These are phyloP conservation scores for Claviceps maximensis DNA, from an alignment of 2,329 filamentous ascomycete genomes.

Conservation along the genomic window DNA sequence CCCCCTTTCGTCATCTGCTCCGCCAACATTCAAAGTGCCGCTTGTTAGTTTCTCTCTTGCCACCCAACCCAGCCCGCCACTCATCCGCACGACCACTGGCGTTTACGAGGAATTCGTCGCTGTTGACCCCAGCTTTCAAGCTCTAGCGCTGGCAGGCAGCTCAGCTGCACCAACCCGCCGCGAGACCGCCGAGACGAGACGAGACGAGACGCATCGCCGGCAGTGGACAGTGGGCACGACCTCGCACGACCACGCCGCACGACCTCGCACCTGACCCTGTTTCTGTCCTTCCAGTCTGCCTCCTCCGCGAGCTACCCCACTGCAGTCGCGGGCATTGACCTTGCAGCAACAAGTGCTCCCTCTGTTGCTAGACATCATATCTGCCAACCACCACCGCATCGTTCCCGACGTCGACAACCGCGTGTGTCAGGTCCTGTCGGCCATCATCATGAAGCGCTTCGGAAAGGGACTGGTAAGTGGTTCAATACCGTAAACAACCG, in stretches of 20 bases:
- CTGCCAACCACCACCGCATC: background rate
- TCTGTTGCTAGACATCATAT: background rate
- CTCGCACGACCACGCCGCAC: background rate
- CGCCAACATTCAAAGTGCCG: background rate
- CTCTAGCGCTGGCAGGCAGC: background rate
- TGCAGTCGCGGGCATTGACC: constrained; percentile 8
- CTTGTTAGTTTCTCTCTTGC: background rate
- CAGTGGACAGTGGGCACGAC: background rate
- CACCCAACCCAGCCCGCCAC: background rate
- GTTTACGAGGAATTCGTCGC: background rate
- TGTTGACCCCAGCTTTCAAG: background rate
- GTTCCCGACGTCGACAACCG: constrained; percentile 5
- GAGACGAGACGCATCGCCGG: background rate
- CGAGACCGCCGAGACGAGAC: background rate
- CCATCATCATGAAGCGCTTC: constrained; percentile 82
- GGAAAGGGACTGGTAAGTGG: constrained; percentile 63
- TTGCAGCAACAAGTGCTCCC: constrained; percentile 2
- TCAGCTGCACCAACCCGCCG: background rate
- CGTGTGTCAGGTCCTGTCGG: constrained; percentile 6
- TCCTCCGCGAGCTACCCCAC: constrained; percentile 12
- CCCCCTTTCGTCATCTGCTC: background rate
- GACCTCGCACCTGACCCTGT: constrained; percentile 18
- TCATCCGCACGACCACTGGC: background rate
- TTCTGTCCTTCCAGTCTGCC: constrained; percentile 7
- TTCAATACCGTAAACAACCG: background rate